A percentile compares a stretch with the other conserved stretches of the same genome.
Evolutionary conservation across 208 protist genomes (phyloP).

Genomic region (Wallacemonas sp.): DNA sequence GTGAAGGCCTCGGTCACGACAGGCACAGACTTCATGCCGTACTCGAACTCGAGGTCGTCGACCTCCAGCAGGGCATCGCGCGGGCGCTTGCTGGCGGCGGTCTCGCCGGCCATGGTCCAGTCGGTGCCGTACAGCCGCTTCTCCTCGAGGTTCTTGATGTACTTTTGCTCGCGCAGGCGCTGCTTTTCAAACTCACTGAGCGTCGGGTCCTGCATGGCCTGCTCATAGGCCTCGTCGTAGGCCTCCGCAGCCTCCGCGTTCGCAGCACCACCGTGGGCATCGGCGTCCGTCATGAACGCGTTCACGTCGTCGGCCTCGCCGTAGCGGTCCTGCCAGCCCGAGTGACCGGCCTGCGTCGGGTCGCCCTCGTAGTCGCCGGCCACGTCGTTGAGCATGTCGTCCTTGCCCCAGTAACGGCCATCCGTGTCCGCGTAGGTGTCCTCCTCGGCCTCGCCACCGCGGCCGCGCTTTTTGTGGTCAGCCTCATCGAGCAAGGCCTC

Average conservation of each 20-base stretch:
- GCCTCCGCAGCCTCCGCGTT: conserved; percentile 29
- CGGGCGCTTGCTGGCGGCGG: conserved; percentile 66
- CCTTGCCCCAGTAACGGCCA: conserved; percentile 50
- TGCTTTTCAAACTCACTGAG: conserved; percentile 77
- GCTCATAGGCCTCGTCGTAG: conserved; percentile 65
- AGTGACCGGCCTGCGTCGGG: background rate
- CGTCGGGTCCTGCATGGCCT: conserved; percentile 57
- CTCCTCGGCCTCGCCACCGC: conserved; percentile 16
- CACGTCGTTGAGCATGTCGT: conserved; percentile 47
- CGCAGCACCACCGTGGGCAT: background rate
- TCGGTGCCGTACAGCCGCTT: conserved; percentile 71
- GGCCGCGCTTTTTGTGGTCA: background rate
- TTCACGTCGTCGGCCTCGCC: conserved; percentile 18
- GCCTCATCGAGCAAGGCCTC: conserved; percentile 19
- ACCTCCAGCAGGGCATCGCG: conserved; percentile 86
- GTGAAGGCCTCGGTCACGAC: conserved; percentile 88
- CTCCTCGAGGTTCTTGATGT: conserved; percentile 76
- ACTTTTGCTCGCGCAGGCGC: conserved; percentile 64
- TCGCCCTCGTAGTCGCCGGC: conserved; percentile 24
- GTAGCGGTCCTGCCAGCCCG: conserved; percentile 1
- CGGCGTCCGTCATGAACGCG: conserved; percentile 4
- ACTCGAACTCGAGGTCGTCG: conserved; percentile 85
- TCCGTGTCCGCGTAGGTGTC: conserved; percentile 39
- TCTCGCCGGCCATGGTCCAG: conserved; percentile 89
- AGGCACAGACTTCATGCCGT: conserved; percentile 86